These are phyloP conservation scores for Penicillium paradoxum DNA, from an alignment of 495 filamentous ascomycete species.

Conservation along the genomic window DNA sequence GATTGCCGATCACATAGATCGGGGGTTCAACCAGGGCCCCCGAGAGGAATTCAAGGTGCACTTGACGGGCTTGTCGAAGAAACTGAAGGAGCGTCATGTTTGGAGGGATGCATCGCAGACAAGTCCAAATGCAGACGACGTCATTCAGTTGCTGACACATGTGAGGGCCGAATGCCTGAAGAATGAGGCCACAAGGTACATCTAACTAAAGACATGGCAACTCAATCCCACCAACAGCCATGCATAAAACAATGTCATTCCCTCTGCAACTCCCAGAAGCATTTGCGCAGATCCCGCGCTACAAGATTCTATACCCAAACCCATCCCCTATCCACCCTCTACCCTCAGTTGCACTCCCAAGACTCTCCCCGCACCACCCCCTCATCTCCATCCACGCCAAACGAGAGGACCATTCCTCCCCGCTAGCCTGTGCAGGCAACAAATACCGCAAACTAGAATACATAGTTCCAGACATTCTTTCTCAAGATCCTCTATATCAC, in stretches of 20 bases:
- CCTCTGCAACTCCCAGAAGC: conserved; percentile 20
- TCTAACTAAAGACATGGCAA: not conserved
- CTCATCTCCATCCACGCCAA: conserved; percentile 31
- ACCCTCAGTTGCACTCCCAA: conserved; percentile 14
- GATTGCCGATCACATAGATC: conserved; percentile 46
- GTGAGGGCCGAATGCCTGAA: not conserved
- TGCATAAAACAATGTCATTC: conserved; percentile 2
- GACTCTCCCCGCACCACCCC: conserved; percentile 5
- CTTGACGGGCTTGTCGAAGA: conserved; percentile 32
- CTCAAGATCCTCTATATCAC: conserved; percentile 11
- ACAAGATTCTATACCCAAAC: conserved; percentile 28
- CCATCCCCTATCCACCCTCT: conserved; percentile 35
- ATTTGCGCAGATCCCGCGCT: conserved; percentile 29
- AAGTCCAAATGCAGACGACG: not conserved
- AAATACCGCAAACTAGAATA: conserved; percentile 46
- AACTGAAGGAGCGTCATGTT: conserved; percentile 35
- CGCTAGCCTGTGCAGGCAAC: conserved; percentile 36
- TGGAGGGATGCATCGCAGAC: not conserved
- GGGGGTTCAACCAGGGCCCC: conserved; percentile 28
- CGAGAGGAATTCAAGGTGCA: conserved; percentile 32
- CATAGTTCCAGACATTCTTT: conserved; percentile 35
- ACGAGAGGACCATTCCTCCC: conserved; percentile 38
- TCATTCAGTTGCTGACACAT: conserved; percentile 4
- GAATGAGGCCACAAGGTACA: not conserved
- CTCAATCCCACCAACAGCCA: not conserved